Base-by-base conservation (phyloP, 495 filamentous ascomycete genomes). In the Trichoderma parareesei region DNA sequence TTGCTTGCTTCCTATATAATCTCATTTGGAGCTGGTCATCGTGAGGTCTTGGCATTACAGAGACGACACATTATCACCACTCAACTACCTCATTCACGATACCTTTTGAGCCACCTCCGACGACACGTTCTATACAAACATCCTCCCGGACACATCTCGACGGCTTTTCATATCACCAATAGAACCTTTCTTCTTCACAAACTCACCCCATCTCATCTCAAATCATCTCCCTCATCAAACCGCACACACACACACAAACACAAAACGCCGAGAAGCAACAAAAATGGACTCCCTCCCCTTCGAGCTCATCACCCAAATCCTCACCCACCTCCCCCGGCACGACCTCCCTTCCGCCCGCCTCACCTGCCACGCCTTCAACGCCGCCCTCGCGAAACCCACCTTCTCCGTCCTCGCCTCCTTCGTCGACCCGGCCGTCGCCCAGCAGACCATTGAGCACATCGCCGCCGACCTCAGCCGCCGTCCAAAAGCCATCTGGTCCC, bases 281-380 rank as follows among this genome's bases (percentile, higher is more conserved):
- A 43, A 41, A 40, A 64, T 64, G 63, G 63, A 64, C 63, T 38
- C 43, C 14, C 63, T 64, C 46, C 63, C 63, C 46, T 57, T 57
- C 27, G 63, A 64, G 63, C 43, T 64, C 44, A 33, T 64, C 63
- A 41, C 48, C 63, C 44, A 64, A 42, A 55, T 64, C 63, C 63
- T 64, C 44, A 18, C 14, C 46, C 13, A 48, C 63, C 35, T 64
- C 27, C 63, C 63, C 20, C 33, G 3, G 4, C 4, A 7, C 11
- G 38, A 57, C 63, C 38, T 38, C 63, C 35, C 38, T 13, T 49
- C 44, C 48, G 38, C 49, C 44, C 63, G 63, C 63, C 43, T 41
- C 43, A 57, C 48, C 11, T 64, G 44, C 44, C 41, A 41, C 44
- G 63, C 43, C 43, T 64, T 64, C 63, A 49, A 57, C 60, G 69